A percentile compares a stretch with the other conserved stretches of the same genome.
phyloP scores from a whole-genome alignment of 305 asterid genomes.

The Fraxinus sp. region DNA sequence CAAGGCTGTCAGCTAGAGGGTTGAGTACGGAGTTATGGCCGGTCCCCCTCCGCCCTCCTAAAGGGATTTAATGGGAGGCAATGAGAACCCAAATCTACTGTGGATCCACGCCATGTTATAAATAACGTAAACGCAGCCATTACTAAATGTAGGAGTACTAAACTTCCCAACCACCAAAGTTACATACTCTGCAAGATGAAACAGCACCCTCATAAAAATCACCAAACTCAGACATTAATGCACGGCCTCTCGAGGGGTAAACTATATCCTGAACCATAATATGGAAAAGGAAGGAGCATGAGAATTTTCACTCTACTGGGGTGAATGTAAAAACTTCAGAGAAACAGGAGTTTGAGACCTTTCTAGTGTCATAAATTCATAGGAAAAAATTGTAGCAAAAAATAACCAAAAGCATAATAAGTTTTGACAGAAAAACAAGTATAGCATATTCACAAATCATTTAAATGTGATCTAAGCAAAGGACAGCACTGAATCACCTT shows the following conservation, averaged over 20 bases:
- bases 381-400: not conserved
- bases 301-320: not conserved
- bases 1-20: constrained; percentile 7
- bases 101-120: constrained; percentile 20
- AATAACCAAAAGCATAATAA: not conserved
- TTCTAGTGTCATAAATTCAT: not conserved
- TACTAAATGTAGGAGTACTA: constrained; percentile 24
- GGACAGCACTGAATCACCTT: not conserved
- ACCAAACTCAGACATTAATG: not conserved
- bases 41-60: not conserved
- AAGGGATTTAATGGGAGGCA: not conserved
- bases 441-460: not conserved
- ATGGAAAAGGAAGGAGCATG: not conserved
- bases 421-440: not conserved
- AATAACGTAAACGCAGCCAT: constrained; percentile 32
- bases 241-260: not conserved
- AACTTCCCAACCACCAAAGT: constrained; percentile 25
- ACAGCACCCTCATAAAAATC: not conserved
- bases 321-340: not conserved
- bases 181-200: not conserved
- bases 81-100: not conserved
- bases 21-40: not conserved
- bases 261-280: not conserved
- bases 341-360: not conserved
- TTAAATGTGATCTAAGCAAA: not conserved